Percentiles rank a stretch among this genome's conserved stretches.
These are phyloP conservation scores for Boletus subparvulus DNA, from an alignment of 768 basidiomycete genomes.

Conservation along the genomic window DNA sequence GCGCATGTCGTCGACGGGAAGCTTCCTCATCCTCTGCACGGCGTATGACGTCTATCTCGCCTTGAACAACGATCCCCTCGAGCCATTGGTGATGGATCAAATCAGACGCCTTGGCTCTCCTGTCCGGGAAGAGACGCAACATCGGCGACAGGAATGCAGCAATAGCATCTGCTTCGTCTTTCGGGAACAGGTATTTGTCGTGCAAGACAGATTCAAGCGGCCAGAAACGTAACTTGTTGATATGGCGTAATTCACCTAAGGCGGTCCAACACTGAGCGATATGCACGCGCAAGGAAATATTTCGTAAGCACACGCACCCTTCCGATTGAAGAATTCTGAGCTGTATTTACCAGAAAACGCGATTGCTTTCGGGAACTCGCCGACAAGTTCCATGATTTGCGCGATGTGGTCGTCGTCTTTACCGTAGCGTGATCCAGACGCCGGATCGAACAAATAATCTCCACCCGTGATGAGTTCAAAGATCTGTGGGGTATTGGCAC, in stretches of 20 bases:
- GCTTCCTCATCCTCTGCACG: conserved; percentile 58
- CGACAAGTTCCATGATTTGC: conserved; percentile 95
- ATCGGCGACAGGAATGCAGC: conserved; percentile 84
- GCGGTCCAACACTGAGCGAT: conserved; percentile 6
- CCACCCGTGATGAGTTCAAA: conserved; percentile 97
- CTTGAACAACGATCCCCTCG: conserved; percentile 80
- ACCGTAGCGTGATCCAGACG: conserved; percentile 89
- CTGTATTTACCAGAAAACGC: conserved; percentile 92
- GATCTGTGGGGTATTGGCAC: conserved; percentile 45
- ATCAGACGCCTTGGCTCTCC: conserved; percentile 85
- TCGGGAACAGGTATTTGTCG: conserved; percentile 95
- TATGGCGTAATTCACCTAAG: conserved; percentile 84
- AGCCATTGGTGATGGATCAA: conserved; percentile 87
- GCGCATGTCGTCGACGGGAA: conserved; percentile 16
- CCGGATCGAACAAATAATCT: conserved; percentile 97
- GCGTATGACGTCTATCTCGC: conserved; percentile 81
- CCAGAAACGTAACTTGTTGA: conserved; percentile 92
- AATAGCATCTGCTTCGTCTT: conserved; percentile 76
- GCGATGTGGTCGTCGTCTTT: conserved; percentile 98
- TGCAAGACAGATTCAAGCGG: conserved; percentile 77
- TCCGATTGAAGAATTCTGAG: conserved; percentile 93
- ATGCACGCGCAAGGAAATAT: background rate
- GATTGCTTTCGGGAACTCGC: conserved; percentile 80
- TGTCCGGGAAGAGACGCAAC: conserved; percentile 86
- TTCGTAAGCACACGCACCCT: conserved; percentile 53